Evolutionary conservation across 495 filamentous ascomycete species (phyloP).

Genomic region (Podospora conica): DNA sequence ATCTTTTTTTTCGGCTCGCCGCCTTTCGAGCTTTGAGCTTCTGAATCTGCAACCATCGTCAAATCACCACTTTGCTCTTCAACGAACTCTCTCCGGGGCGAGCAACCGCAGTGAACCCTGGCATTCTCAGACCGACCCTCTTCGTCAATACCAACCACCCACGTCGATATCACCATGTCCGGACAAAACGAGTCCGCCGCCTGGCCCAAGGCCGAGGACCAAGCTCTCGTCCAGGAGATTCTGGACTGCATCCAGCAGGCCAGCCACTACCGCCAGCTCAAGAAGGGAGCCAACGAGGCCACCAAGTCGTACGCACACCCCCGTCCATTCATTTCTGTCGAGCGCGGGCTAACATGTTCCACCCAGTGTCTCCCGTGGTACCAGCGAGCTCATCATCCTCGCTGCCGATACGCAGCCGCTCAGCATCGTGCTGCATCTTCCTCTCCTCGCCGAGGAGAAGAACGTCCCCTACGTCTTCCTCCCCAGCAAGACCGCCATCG

Average conservation of each 20-base stretch:
- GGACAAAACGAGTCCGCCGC: conserved; percentile 52
- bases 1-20: conserved; percentile 8
- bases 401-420: conserved; percentile 82
- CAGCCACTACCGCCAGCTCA: conserved; percentile 74
- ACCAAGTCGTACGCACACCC: conserved; percentile 58
- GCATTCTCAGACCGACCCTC: conserved; percentile 3
- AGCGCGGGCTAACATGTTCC: not conserved
- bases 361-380: conserved; percentile 66
- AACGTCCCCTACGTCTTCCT: conserved; percentile 56
- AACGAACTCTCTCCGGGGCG: conserved; percentile 20
- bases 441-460: conserved; percentile 60
- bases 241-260: conserved; percentile 87
- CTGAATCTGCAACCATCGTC: not conserved
- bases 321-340: too few species aligned
- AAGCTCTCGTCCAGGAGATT: conserved; percentile 68
- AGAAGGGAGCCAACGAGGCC: conserved; percentile 69
- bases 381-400: conserved; percentile 79
- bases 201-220: conserved; percentile 81
- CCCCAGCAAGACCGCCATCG: conserved; percentile 55
- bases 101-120: conserved; percentile 33
- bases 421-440: conserved; percentile 88
- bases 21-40: not conserved
- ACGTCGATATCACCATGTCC: conserved; percentile 38
- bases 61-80: conserved; percentile 9
- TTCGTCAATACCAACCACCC: not conserved